Evolutionary conservation across 2,329 filamentous ascomycete species (phyloP).

Genomic region (Stachybotrys elegans): DNA sequence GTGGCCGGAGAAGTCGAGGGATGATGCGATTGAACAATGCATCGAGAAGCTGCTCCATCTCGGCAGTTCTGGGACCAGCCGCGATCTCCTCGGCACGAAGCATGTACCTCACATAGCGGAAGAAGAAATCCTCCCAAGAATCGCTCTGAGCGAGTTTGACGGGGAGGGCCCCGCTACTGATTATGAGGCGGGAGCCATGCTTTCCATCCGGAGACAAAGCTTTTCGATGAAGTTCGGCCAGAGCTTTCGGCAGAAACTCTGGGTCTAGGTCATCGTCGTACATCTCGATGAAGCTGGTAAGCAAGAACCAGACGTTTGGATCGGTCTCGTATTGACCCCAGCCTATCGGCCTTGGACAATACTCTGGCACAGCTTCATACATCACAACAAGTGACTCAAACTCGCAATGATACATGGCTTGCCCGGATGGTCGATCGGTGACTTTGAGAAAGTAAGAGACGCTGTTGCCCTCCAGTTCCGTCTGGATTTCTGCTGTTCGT

Average conservation of each 20-base stretch:
- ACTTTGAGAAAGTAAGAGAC: constrained; percentile 1
- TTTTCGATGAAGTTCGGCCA: not conserved
- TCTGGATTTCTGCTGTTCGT: not conserved
- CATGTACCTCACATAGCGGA: constrained; percentile 1
- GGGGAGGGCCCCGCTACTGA: not conserved
- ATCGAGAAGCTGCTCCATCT: not conserved
- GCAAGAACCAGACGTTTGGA: not conserved
- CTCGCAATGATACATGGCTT: not conserved
- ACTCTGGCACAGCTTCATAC: not conserved
- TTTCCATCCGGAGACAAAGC: not conserved
- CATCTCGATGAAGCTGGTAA: constrained; percentile 1
- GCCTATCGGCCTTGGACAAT: not conserved
- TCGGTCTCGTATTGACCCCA: not conserved
- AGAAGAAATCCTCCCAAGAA: constrained; percentile 2
- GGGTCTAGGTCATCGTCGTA: not conserved
- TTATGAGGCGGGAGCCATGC: not conserved
- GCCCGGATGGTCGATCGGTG: not conserved
- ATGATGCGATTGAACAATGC: not conserved
- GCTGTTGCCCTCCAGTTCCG: not conserved
- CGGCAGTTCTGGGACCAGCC: not conserved
- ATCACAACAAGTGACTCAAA: not conserved
- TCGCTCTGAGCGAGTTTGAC: constrained; percentile 1
- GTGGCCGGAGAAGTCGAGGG: not conserved
- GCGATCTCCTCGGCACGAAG: not conserved
- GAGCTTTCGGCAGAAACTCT: not conserved